Conservation (phyloP, 768 basidiomycete genomes). For the Postia placenta region DNA sequence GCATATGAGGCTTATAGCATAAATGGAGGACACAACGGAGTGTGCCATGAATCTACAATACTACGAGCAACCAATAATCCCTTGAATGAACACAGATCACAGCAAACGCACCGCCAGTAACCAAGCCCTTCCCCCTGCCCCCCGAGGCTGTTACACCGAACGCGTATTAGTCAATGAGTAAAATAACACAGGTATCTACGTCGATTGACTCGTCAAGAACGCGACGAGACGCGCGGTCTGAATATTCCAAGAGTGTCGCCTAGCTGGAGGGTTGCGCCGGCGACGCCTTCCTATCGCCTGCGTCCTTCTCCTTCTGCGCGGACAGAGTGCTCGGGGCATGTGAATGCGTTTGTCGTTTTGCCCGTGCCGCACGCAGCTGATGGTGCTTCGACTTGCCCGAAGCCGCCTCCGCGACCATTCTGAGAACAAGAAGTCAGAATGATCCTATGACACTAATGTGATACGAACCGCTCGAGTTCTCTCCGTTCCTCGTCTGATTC, state of each 20-base stretch:
- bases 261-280: neutral
- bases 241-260: neutral
- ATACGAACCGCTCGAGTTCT: conserved; percentile 83
- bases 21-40: neutral
- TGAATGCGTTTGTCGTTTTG: conserved; percentile 2
- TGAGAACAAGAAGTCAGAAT: conserved; percentile 29
- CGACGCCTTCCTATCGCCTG: neutral
- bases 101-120: neutral
- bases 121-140: neutral
- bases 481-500: conserved; percentile 91
- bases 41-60: neutral
- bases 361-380: conserved; percentile 11
- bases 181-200: neutral
- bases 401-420: conserved; percentile 86
- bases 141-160: neutral
- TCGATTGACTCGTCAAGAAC: neutral
- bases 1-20: too few species aligned
- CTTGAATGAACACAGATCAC: neutral
- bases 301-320: neutral
- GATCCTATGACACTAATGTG: too few species aligned
- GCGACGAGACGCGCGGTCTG: neutral
- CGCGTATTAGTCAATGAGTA: too few species aligned
- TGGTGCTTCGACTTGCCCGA: conserved; percentile 60
- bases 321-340: neutral
- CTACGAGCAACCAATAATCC: neutral